These are phyloP conservation scores for Trichoderma gamsii DNA, from an alignment of 495 filamentous ascomycete species.

Conservation along the genomic window DNA sequence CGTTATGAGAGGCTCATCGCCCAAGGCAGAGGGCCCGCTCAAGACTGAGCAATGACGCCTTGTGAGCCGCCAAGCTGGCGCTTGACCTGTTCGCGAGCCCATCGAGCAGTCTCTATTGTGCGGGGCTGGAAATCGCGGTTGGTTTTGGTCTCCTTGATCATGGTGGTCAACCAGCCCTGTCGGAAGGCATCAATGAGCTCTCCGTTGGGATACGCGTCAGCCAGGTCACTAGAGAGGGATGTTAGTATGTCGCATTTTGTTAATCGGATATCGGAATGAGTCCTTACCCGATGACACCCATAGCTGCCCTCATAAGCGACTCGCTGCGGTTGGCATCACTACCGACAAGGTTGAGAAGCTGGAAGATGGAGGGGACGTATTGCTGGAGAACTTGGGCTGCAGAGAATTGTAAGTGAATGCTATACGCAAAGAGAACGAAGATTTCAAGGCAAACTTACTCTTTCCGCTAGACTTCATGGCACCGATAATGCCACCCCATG, in stretches of 20 bases:
- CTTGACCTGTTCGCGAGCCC: conserved; percentile 97
- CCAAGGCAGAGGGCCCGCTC: conserved; percentile 19
- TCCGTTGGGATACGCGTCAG: conserved; percentile 87
- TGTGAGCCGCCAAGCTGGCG: conserved; percentile 62
- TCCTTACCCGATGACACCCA: conserved; percentile 92
- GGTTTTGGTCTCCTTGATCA: conserved; percentile 80
- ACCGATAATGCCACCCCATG: conserved; percentile 91
- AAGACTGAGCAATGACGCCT: conserved; percentile 42
- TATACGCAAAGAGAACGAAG: background rate
- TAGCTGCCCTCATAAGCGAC: conserved; percentile 79
- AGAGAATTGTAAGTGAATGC: conserved; percentile 22
- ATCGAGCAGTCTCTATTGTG: conserved; percentile 90
- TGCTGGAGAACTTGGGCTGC: conserved; percentile 63
- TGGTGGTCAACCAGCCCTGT: conserved; percentile 76
- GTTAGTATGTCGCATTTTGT: conserved; percentile 31
- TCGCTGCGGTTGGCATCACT: conserved; percentile 83
- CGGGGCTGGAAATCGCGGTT: conserved; percentile 77
- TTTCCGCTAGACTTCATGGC: conserved; percentile 80
- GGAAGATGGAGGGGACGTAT: conserved; percentile 82
- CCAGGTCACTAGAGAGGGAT: conserved; percentile 63
- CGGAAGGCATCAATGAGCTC: conserved; percentile 79
- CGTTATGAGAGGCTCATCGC: background rate
- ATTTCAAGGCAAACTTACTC: conserved; percentile 44
- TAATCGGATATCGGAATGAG: conserved; percentile 4
- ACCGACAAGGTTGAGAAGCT: conserved; percentile 74